These are phyloP conservation scores for Cystobasidium onofrii DNA, from an alignment of 768 basidiomycete genomes.

Conservation along the genomic window DNA sequence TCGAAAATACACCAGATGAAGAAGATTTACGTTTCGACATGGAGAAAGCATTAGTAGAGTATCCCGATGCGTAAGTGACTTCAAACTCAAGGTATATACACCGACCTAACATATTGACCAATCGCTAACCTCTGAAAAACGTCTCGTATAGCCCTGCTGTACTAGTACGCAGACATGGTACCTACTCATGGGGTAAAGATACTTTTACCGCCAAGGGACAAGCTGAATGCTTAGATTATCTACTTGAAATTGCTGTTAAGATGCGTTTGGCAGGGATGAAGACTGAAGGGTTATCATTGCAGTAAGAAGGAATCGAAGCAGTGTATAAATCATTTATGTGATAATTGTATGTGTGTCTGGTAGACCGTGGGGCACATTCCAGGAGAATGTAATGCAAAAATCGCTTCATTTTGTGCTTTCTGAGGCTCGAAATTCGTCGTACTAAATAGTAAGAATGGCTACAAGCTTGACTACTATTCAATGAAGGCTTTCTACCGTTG, in stretches of 20 bases:
- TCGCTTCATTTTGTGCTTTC: too few species aligned
- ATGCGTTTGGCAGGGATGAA: constrained; percentile 39
- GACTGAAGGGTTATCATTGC: constrained; percentile 29
- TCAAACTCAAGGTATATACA: neutral
- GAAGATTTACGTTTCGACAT: constrained; percentile 82
- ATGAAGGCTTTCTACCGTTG: too few species aligned
- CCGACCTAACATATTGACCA: neutral
- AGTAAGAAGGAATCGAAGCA: neutral
- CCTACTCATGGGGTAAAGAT: constrained; percentile 46
- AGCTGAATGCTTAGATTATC: constrained; percentile 71
- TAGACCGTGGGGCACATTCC: too few species aligned
- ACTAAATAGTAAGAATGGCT: too few species aligned
- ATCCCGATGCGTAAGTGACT: constrained; percentile 69
- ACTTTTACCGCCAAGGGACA: constrained; percentile 34
- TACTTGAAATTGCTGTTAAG: constrained; percentile 72
- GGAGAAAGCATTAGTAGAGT: constrained; percentile 71
- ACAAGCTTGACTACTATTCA: too few species aligned
- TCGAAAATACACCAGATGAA: constrained; percentile 82
- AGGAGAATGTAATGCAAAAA: too few species aligned
- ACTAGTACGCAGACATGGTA: constrained; percentile 34
- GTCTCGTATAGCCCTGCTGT: constrained; percentile 30
- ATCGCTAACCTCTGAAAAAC: neutral
- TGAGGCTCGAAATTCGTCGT: too few species aligned
- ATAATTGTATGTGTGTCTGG: too few species aligned
- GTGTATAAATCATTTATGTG: too few species aligned